Evolutionary conservation across 768 basidiomycete genomes (phyloP).

Genomic region (Suillus subluteus): DNA sequence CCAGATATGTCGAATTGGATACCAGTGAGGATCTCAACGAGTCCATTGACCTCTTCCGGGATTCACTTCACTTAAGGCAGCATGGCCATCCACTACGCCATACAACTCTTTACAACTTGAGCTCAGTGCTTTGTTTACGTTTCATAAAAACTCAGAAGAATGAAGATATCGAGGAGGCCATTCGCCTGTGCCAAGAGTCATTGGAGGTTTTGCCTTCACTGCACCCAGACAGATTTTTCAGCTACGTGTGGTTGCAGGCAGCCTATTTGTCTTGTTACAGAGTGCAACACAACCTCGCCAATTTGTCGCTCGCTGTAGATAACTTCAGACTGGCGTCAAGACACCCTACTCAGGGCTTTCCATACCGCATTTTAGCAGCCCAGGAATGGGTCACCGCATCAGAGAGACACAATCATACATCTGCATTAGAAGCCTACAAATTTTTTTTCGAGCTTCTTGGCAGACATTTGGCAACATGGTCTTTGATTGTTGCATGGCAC

Average conservation of each 20-base stretch:
- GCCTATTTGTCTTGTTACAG: neutral
- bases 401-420: neutral
- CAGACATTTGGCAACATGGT: too few species aligned
- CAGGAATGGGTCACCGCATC: neutral
- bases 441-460: neutral
- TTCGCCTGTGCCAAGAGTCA: neutral
- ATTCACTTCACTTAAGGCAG: neutral
- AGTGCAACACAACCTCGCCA: neutral
- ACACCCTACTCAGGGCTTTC: neutral
- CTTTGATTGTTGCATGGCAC: too few species aligned
- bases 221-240: neutral
- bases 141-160: neutral
- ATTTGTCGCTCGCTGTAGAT: neutral
- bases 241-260: neutral
- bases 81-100: neutral
- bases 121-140: neutral
- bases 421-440: slow-evolving; percentile 7
- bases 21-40: slow-evolving; percentile 3
- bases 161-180: neutral
- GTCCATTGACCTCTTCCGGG: neutral
- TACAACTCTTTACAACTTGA: neutral
- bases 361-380: neutral
- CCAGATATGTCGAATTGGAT: neutral
- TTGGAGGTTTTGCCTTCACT: neutral
- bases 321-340: neutral